These are phyloP conservation scores for Clitocybe nebularis DNA, from an alignment of 1,284 basidiomycete species.

Conservation along the genomic window DNA sequence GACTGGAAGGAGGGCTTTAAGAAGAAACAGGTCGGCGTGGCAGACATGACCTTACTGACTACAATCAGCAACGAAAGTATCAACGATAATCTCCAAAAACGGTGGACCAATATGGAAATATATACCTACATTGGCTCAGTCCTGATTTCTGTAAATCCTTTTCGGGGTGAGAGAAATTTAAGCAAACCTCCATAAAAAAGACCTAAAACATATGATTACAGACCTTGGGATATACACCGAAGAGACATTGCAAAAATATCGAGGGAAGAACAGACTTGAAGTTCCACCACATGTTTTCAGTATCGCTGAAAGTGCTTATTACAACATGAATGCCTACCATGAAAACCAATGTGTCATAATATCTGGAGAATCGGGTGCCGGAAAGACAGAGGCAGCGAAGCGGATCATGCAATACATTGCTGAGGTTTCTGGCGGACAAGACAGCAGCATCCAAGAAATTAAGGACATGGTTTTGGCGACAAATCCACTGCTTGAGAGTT, in stretches of 20 bases:
- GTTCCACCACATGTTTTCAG: slow-evolving; percentile 97
- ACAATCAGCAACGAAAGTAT: slow-evolving; percentile 98
- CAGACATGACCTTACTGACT: slow-evolving; percentile 97
- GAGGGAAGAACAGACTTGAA: slow-evolving; percentile 97
- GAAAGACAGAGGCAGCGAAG: slow-evolving; percentile 97
- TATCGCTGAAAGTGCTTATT: slow-evolving; percentile 96
- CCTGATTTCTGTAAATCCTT: slow-evolving; percentile 98
- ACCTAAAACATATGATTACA: slow-evolving; percentile 26
- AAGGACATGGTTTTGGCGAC: slow-evolving; percentile 99
- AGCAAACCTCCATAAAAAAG: not conserved
- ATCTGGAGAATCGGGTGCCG: slow-evolving; percentile 96
- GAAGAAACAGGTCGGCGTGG: slow-evolving; percentile 96
- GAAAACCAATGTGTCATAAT: slow-evolving; percentile 99
- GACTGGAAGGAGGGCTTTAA: slow-evolving; percentile 99
- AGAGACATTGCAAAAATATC: slow-evolving; percentile 82
- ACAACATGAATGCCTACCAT: slow-evolving; percentile 99
- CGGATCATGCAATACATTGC: slow-evolving; percentile 99
- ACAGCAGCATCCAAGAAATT: slow-evolving; percentile 89
- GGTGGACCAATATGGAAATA: slow-evolving; percentile 94
- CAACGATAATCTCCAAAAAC: slow-evolving; percentile 96
- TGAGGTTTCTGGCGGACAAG: slow-evolving; percentile 86
- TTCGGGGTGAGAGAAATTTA: slow-evolving; percentile 83
- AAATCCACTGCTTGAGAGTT: slow-evolving; percentile 96
- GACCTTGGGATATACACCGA: slow-evolving; percentile 98
- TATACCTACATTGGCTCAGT: slow-evolving; percentile 99